phyloP scores from a whole-genome alignment of 164 flowering plant species.

The Euptelea pleiosperma region DNA sequence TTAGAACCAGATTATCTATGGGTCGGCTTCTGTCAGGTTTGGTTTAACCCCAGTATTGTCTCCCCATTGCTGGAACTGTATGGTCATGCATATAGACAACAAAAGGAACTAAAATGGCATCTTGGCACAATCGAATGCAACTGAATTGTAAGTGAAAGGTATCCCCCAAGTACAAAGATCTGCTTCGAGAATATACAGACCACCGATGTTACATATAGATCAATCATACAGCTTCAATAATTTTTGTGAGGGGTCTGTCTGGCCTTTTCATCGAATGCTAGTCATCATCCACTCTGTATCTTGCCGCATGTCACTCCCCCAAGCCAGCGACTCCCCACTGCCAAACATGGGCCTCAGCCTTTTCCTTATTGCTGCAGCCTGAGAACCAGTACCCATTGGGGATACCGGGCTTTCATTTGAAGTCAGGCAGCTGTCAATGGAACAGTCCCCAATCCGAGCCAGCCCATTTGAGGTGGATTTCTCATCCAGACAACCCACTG shows the following conservation, averaged over 20 bases:
- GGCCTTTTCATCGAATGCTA: slow-evolving; percentile 32
- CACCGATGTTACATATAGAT: background rate
- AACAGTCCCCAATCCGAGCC: slow-evolving; percentile 56
- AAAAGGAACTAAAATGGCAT: background rate
- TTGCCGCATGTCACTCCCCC: slow-evolving; percentile 44
- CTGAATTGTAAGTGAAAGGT: too few species aligned
- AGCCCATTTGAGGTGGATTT: slow-evolving; percentile 32
- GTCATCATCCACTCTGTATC: slow-evolving; percentile 63
- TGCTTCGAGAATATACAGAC: slow-evolving; percentile 17
- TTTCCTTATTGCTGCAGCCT: slow-evolving; percentile 52
- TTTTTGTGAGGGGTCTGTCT: too few species aligned
- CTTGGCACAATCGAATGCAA: too few species aligned
- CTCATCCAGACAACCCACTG: slow-evolving; percentile 37
- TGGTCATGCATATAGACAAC: too few species aligned
- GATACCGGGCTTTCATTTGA: slow-evolving; percentile 58
- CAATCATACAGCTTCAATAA: background rate
- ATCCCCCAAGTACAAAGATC: slow-evolving; percentile 1
- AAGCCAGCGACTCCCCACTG: slow-evolving; percentile 40
- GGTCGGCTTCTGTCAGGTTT: too few species aligned
- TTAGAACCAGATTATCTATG: too few species aligned
- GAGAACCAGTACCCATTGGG: slow-evolving; percentile 36
- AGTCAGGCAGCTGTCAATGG: slow-evolving; percentile 71
- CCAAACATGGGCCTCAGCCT: slow-evolving; percentile 52
- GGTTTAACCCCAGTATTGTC: too few species aligned
- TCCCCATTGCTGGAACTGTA: too few species aligned